Evolutionary conservation across 139 green algal genomes (phyloP), one percentile per base, ranked within the genome.

Genomic region (Pleodorina starrii): DNA sequence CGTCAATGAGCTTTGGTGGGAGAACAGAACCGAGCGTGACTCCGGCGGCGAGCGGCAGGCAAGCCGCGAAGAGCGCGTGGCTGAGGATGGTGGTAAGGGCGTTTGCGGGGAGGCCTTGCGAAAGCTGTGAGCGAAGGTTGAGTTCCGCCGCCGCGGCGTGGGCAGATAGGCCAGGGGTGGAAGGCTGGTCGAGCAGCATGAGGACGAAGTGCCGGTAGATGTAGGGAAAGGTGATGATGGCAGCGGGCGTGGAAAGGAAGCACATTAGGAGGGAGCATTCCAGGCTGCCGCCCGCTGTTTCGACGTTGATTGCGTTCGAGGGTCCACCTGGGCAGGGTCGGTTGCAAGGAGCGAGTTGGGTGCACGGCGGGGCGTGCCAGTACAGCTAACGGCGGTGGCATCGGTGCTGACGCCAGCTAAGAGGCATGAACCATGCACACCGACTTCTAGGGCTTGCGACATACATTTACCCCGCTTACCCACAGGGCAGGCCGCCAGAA

Each of bases 161-260:
- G 25, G 36, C 23, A 6, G 44, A 44, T 6, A 44, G 29, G 29
- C 14, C 6, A 5, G 74, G 29, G 6, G 74, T 16, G 27, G 14
- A 6, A 2, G 79, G 57, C 59, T 86, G 79, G 54, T 86, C 79
- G 11, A 86, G 79, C 21, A 86, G 54, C 38, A 86, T 19, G 6
- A 86, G 79, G 9, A 75, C 0, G 57, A 86, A 86, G 38, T 86
- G 79, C 25, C 42, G 57, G 11, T 32, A 86, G 27, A 29, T 29
- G 36, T 71, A 86, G 25, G 79, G 79, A 27, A 86, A 86, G 38
- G 79, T 86, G 57, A 86, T 32, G 4, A 86, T 38, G 0, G 79
- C 38, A 0, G 27, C 38, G 5, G 79, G 79, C 40, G 79, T 59
- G 57, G 48, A 50, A 0, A 86, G 3, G 42, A 59, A 10, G 38